Evolutionary conservation across 306 rosid species (phyloP), one percentile per base, ranked within the genome.

Genomic region (Gleditsia sinensis): DNA sequence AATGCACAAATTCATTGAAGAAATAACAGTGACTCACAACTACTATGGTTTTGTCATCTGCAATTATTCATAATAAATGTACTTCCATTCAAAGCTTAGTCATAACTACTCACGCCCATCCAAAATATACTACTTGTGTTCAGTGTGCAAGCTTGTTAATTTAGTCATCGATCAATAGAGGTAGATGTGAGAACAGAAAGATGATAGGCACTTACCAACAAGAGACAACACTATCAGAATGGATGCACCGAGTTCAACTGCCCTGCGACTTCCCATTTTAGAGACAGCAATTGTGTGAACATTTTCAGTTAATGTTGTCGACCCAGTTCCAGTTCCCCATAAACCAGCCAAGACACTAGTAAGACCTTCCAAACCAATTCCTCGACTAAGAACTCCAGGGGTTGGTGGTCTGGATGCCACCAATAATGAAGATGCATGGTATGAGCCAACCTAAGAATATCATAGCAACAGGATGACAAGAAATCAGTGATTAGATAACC

Each of bases 321-420:
- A 95, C 20, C 96, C 99, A 8, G 96, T 88, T 84, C 98, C 99
- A 55, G 98, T 90, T 64, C 99, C 99, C 99, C 99, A 95, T 23
- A 95, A 86, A 81, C 92, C 99, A 80, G 98, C 99, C 95, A 95
- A 61, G 82, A 95, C 77, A 75, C 99, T 86, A 34, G 96, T 67
- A 79, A 95, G 88, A 73, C 99, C 98, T 83, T 95, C 99, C 84
- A 95, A 79, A 73, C 98, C 98, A 67, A 95, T 92, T 51, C 98
- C 99, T 85, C 99, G 87, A 79, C 99, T 92, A 56, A 95, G 86
- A 79, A 95, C 88, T 25, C 99, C 99, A 10, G 88, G 91, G 55
- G 99, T 88, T 72, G 99, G 99, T 39, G 99, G 99, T 78, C 97
- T 86, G 48, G 97, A 92, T 83, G 99, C 98, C 42, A 92, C 99